Conservation (phyloP, 225 moss, liverwort and hornwort genomes). For the Bryum argenteum region DNA sequence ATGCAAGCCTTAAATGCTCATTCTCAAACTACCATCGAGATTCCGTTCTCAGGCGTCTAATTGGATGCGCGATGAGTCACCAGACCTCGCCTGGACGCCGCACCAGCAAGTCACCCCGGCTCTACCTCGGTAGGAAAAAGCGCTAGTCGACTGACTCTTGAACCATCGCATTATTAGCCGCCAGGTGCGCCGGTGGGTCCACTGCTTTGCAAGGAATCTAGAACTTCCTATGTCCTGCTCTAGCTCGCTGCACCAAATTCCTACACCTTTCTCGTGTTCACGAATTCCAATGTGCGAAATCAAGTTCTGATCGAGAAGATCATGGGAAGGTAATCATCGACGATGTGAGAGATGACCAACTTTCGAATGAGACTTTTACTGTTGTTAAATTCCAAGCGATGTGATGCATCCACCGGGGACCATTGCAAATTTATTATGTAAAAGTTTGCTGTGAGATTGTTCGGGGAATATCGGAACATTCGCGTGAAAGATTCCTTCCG, state of each 20-base stretch:
- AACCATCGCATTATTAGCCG: constrained; percentile 18
- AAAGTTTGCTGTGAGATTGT: no score
- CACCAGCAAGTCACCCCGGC: constrained; percentile 27
- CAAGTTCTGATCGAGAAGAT: neutral
- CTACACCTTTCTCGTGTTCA: neutral
- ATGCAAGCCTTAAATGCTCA: neutral
- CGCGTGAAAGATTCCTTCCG: neutral
- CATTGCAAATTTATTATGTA: no score
- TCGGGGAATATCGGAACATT: neutral
- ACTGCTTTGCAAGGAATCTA: constrained; percentile 8
- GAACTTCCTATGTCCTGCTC: neutral
- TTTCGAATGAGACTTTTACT: neutral
- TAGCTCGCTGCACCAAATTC: neutral
- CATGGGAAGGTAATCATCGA: neutral
- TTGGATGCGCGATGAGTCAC: constrained; percentile 20
- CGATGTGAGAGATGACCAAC: neutral
- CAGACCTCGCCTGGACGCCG: constrained; percentile 39
- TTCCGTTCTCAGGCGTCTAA: constrained; percentile 8
- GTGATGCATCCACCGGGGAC: no score
- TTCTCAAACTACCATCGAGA: neutral
- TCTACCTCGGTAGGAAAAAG: constrained; percentile 22
- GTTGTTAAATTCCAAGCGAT: neutral
- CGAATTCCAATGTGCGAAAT: neutral
- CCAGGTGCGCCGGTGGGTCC: neutral
- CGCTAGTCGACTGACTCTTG: neutral